phyloP scores from a whole-genome alignment of 495 filamentous ascomycete genomes.

The Emericellopsis terricola region DNA sequence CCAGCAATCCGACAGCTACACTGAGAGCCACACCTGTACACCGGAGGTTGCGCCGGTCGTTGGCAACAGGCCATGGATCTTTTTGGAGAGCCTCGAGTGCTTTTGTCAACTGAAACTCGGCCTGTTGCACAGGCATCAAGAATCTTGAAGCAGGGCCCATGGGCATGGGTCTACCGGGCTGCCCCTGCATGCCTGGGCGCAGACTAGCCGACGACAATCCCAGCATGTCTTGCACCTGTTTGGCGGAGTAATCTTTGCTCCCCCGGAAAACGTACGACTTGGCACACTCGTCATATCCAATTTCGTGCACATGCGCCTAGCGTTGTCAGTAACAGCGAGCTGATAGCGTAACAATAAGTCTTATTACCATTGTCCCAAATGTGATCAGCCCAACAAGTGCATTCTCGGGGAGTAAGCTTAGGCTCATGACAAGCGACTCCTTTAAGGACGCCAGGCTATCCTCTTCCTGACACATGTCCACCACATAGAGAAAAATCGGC shows the following conservation, averaged over 20 bases:
- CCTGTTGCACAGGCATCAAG: constrained; percentile 85
- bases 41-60: constrained; percentile 77
- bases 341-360: too few species aligned
- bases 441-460: constrained; percentile 92
- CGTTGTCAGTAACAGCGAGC: constrained; percentile 11
- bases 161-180: constrained; percentile 48
- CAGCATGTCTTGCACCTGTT: constrained; percentile 98
- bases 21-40: constrained; percentile 94
- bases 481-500: constrained; percentile 93
- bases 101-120: constrained; percentile 96
- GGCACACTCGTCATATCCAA: constrained; percentile 93
- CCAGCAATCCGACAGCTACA: constrained; percentile 82
- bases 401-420: constrained; percentile 83
- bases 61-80: constrained; percentile 95
- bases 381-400: constrained; percentile 91
- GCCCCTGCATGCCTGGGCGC: constrained; percentile 60
- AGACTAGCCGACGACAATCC: constrained; percentile 51
- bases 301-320: constrained; percentile 92
- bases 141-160: constrained; percentile 78
- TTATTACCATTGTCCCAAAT: constrained; percentile 79
- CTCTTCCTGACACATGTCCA: constrained; percentile 97
- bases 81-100: constrained; percentile 92
- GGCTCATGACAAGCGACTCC: constrained; percentile 92
- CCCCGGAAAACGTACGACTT: constrained; percentile 99
- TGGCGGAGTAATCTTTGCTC: constrained; percentile 90